Evolutionary conservation across 768 basidiomycete genomes (phyloP).

Genomic region (Amanita molliuscula): DNA sequence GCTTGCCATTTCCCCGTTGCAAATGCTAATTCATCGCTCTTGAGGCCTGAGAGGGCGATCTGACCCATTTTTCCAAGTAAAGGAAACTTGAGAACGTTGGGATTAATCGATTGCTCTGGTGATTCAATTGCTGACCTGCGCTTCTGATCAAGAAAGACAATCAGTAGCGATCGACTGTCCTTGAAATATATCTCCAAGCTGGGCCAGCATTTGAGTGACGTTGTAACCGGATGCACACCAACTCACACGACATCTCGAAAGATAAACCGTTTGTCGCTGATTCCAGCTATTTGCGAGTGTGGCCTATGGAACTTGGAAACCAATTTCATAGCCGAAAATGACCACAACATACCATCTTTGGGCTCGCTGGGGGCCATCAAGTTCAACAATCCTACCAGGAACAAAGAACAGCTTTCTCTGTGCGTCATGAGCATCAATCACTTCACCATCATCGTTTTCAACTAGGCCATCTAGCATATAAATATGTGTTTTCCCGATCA

Average conservation of each 20-base stretch:
- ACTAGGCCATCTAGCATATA: conserved; percentile 90
- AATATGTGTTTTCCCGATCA: conserved; percentile 74
- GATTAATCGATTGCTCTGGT: conserved; percentile 36
- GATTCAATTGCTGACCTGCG: conserved; percentile 53
- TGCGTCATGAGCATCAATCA: conserved; percentile 82
- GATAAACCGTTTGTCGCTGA: conserved; percentile 74
- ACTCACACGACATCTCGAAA: conserved; percentile 88
- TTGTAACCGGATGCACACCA: background rate
- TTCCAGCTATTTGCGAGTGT: conserved; percentile 68
- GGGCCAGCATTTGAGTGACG: background rate
- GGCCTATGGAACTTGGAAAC: conserved; percentile 35
- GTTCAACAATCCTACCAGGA: conserved; percentile 73
- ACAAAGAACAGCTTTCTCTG: conserved; percentile 75
- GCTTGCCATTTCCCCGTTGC: conserved; percentile 83
- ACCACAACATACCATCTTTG: conserved; percentile 58
- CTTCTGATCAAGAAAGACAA: conserved; percentile 68
- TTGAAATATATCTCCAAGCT: conserved; percentile 90
- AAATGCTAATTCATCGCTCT: conserved; percentile 49
- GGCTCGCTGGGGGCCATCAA: conserved; percentile 71
- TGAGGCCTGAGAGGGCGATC: conserved; percentile 37
- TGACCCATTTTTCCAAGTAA: conserved; percentile 44
- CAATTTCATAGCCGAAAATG: background rate
- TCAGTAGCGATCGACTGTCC: conserved; percentile 79
- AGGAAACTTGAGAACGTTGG: conserved; percentile 45
- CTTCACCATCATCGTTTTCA: conserved; percentile 77